phyloP scores from a whole-genome alignment of 768 basidiomycete species.

The Leccinum subtestaceum region DNA sequence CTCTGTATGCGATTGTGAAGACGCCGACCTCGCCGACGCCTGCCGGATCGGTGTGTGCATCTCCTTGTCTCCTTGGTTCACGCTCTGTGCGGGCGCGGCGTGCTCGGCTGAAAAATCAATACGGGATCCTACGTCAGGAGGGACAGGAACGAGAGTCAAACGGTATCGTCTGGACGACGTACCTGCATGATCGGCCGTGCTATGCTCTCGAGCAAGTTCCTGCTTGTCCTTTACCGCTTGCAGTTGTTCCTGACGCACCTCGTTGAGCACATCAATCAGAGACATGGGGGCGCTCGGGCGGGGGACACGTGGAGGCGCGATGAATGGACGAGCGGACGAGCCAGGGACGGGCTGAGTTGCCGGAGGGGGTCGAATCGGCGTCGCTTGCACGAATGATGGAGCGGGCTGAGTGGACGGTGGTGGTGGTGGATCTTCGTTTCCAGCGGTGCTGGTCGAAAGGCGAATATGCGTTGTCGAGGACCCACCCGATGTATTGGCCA shows the following conservation, averaged over 20 bases:
- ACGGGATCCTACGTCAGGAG: neutral
- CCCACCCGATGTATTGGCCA: neutral
- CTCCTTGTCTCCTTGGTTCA: neutral
- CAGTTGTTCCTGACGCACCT: constrained; percentile 1
- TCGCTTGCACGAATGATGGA: neutral
- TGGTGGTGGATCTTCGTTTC: neutral
- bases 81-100: neutral
- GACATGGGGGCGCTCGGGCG: constrained; percentile 13
- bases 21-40: neutral
- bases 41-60: neutral
- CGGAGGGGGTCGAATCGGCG: neutral
- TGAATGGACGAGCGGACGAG: constrained; percentile 12
- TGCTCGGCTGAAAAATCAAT: constrained; percentile 2
- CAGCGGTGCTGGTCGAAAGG: neutral
- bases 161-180: neutral
- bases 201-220: neutral
- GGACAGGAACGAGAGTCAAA: neutral
- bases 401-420: neutral
- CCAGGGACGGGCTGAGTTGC: constrained; percentile 4
- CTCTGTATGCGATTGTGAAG: neutral
- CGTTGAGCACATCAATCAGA: constrained; percentile 23
- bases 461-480: neutral
- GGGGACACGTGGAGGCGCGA: constrained; percentile 25
- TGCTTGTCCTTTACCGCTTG: neutral
- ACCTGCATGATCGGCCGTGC: neutral